Base-by-base conservation (phyloP, 768 basidiomycete genomes). In the Floccularia luteovirens region DNA sequence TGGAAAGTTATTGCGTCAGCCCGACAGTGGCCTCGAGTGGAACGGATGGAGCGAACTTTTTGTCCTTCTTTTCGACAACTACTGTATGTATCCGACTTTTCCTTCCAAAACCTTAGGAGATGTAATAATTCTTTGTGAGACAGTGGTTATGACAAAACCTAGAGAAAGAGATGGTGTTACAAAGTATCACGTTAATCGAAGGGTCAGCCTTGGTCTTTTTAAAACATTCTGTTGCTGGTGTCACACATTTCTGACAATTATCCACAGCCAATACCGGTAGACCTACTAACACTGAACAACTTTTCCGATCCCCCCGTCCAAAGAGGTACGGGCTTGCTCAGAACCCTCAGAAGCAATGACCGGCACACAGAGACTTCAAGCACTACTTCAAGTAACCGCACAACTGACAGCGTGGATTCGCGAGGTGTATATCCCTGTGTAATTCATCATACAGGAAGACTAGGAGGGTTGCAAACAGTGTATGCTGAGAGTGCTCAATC, bases 1-100 rank as follows among this genome's bases (percentile, higher is more conserved):
- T 1, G 82, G 91, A 5, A 87, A 81, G 48, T 60, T 97, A 16
- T 66, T 85, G 32, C 74, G 90, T 34, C 88, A 90, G 46, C 84
- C 88, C 3, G 91, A 94, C 28, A 78, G 76, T 14, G 82, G 80
- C 14, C 73, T 85, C 44, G 81, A 84, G 73, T n/a, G n/a, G n/a
- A 82, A 66, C 44, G 83, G 78, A 28, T 92, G 89, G 83, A 77
- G 75, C 14, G 91, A 97, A 50, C 66, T 93, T 1, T 87, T 83
- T 48, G 82, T 93, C 2, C 67, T 97, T 41, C 65, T 99, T 3
- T 96, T 99, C 55, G 96, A 99, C 55, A 91, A 98, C 54, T 99
- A 96, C 51, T 57, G 91, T 91, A 50, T 56, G 84, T 59, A 11
- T 20, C 10, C n/a, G 23, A 22, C 19, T 43, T 23, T 27, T 25